Evolutionary conservation across 805 yeast genomes (phyloP).

Genomic region (Yamadazyma sp.): DNA sequence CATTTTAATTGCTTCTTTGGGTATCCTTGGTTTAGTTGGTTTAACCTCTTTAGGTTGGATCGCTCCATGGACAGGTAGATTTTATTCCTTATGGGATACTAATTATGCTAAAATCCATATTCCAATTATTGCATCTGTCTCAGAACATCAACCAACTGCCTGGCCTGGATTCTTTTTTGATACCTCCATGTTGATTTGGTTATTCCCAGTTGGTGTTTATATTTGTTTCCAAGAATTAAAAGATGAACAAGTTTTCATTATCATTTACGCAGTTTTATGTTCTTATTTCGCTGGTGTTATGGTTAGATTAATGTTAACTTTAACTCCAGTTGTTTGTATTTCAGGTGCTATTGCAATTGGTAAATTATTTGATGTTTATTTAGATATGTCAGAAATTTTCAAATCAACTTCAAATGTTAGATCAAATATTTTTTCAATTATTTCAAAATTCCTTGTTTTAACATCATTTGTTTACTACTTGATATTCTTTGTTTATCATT

Average conservation of each 20-base stretch:
- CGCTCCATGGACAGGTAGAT: constrained; percentile 99
- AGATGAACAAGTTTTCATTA: constrained; percentile 89
- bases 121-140: constrained; percentile 97
- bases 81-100: constrained; percentile 98
- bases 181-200: constrained; percentile 89
- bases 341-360: constrained; percentile 87
- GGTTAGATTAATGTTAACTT: constrained; percentile 95
- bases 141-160: constrained; percentile 99
- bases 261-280: constrained; percentile 88
- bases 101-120: constrained; percentile 96
- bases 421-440: constrained; percentile 20
- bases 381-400: constrained; percentile 52
- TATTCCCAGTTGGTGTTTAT: constrained; percentile 97
- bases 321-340: constrained; percentile 95
- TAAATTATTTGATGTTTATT: constrained; percentile 76
- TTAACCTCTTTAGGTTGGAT: constrained; percentile 89
- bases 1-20: constrained; percentile 52
- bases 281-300: constrained; percentile 98
- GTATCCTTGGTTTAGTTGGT: constrained; percentile 67
- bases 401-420: constrained; percentile 9
- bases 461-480: constrained; percentile 71
- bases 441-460: constrained; percentile 62
- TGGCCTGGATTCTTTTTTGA: constrained; percentile 99
- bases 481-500: constrained; percentile 81
- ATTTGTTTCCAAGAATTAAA: constrained; percentile 83